Evolutionary conservation across 495 filamentous ascomycete genomes (phyloP), one percentile per base, ranked within the genome.

Genomic region (Hapsidospora chrysogenum): DNA sequence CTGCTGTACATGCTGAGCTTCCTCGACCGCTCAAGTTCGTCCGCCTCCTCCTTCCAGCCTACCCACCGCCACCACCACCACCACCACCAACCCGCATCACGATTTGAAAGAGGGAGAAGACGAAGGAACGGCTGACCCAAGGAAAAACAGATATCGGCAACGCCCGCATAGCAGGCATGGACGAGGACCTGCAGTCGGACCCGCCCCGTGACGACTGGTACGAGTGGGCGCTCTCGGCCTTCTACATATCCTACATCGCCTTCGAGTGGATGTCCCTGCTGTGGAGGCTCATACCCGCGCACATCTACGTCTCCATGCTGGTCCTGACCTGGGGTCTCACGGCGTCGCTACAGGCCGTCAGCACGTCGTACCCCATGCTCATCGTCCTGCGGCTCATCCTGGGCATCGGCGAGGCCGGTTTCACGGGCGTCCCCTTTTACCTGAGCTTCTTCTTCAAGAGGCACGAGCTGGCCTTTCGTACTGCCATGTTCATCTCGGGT

Each of bases 371-470:
- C 45, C 77, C 78, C 9, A 62, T 67, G 27, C 61, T 84, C 49
- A 72, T 87, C 52, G 53, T 68, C 3, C 52, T 80, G 17, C 68
- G 80, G 3, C 67, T 69, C 13, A 43, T 85, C 4, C 61, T 87
- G 13, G 81, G 81, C n/a, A 66, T 72, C 3, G 68, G 72, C 27
- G 82, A 87, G 55, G 74, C 74, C 4, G 80, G 71, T 1, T 92
- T 82, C 41, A 78, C 80, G 4, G 74, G 74, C n/a, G 66, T 85
- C 21, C 81, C 81, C 1, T 85, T 80, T 38, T 71, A 87, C 19
- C 59, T 94, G 0, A 80, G 76, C 0, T 87, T 86, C 51, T 94
- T 92, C 61, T 94, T 85, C 47, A 76, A 78, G 40, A 63, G 83
- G 13, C 61, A 79, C 62, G 84, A 89, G 51, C 57, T 92, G 6